Conservation (phyloP, 176 grass and related monocot genomes). For the Carex scoparia region DNA sequence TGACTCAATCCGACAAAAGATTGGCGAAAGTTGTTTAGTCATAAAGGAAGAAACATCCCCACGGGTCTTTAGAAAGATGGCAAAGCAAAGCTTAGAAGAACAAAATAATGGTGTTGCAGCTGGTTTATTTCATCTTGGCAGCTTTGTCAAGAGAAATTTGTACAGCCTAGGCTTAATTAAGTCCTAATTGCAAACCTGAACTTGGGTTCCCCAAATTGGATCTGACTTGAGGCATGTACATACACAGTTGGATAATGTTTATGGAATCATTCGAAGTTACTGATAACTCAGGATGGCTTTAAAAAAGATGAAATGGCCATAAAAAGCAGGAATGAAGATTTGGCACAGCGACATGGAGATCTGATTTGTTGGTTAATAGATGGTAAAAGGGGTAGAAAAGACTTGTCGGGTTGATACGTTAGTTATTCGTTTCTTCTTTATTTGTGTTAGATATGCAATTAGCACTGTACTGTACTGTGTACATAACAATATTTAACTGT, state of each 20-base stretch:
- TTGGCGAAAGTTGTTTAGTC: conserved; percentile 62
- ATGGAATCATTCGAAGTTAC: neutral
- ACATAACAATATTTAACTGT: conserved; percentile 8
- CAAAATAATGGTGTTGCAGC: conserved; percentile 11
- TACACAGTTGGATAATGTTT: neutral
- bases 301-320: neutral
- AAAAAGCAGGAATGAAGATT: conserved; percentile 10
- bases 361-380: conserved; percentile 1
- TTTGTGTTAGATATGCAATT: neutral
- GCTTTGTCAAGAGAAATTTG: conserved; percentile 86
- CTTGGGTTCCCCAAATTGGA: neutral
- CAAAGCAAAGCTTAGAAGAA: conserved; percentile 28
- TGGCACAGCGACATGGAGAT: neutral
- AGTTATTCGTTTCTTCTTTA: neutral
- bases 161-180: conserved; percentile 70
- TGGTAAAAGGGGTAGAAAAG: neutral
- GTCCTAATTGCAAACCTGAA: conserved; percentile 49
- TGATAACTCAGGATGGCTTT: neutral
- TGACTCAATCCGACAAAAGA: conserved; percentile 54
- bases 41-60: conserved; percentile 48
- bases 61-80: conserved; percentile 29
- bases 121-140: conserved; percentile 62
- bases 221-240: conserved; percentile 10
- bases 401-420: neutral
- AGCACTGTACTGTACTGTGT: conserved; percentile 3